These are phyloP conservation scores for Notholithocarpus densiflorus DNA, from an alignment of 306 rosid genomes.

Conservation along the genomic window DNA sequence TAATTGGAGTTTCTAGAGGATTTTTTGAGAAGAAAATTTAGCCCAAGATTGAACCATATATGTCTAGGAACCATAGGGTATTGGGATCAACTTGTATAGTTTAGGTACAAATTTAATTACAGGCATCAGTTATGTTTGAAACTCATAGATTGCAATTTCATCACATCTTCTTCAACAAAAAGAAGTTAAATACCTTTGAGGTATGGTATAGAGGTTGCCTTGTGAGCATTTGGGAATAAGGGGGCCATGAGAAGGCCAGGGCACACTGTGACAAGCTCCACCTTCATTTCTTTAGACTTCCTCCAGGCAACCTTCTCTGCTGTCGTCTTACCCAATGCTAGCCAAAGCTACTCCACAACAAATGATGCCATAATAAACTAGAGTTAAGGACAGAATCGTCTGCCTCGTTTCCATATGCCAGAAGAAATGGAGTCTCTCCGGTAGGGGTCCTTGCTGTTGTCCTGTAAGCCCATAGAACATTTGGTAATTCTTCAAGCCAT, in stretches of 20 bases:
- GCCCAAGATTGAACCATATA: no score
- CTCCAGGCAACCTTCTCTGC: neutral
- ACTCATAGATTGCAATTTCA: neutral
- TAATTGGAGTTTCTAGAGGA: no score
- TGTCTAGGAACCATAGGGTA: no score
- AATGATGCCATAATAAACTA: neutral
- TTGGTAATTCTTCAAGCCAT: no score
- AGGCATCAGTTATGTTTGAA: no score
- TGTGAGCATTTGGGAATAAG: neutral
- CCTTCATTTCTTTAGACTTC: constrained; percentile 1
- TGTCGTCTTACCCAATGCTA: neutral
- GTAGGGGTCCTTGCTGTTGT: no score
- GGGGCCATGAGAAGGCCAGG: neutral
- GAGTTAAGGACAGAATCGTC: neutral
- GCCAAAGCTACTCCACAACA: neutral
- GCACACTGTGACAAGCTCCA: neutral
- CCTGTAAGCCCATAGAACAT: no score
- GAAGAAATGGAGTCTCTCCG: no score
- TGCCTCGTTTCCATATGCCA: no score
- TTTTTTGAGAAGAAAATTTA: no score
- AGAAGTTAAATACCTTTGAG: neutral
- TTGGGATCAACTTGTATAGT: no score
- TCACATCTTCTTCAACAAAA: neutral
- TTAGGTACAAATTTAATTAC: no score
- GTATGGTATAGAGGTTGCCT: neutral